Conservation (phyloP, 75 land plant genomes). For the Pinus taeda region DNA sequence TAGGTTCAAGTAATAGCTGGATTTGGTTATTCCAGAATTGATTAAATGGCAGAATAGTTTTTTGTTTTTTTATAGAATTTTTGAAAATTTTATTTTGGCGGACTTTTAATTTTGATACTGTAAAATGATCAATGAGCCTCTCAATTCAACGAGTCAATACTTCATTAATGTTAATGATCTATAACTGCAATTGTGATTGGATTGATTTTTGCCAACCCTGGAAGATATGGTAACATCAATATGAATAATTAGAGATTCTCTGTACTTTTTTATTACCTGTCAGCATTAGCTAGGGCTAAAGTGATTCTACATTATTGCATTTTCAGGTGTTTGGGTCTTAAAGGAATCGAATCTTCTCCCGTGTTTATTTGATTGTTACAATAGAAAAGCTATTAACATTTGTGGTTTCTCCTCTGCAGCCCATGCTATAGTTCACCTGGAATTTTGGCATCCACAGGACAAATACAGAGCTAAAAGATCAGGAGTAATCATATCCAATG, state of each 20-base stretch:
- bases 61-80: no score
- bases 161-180: no score
- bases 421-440: background rate
- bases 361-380: background rate
- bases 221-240: background rate
- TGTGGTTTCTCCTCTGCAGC: background rate
- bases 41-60: no score
- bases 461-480: conserved; percentile 4
- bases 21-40: background rate
- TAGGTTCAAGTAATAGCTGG: background rate
- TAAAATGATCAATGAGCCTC: no score
- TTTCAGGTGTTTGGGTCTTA: no score
- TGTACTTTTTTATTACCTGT: background rate
- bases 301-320: background rate
- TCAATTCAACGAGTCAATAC: no score
- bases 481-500: background rate
- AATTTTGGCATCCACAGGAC: background rate
- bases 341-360: background rate
- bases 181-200: background rate
- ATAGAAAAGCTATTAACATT: background rate
- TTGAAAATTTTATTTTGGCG: no score
- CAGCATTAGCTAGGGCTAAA: background rate
- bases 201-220: background rate
- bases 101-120: no score
- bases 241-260: background rate